These are phyloP conservation scores for Fusarium staphyleae DNA, from an alignment of 2,329 filamentous ascomycete genomes.

Conservation along the genomic window DNA sequence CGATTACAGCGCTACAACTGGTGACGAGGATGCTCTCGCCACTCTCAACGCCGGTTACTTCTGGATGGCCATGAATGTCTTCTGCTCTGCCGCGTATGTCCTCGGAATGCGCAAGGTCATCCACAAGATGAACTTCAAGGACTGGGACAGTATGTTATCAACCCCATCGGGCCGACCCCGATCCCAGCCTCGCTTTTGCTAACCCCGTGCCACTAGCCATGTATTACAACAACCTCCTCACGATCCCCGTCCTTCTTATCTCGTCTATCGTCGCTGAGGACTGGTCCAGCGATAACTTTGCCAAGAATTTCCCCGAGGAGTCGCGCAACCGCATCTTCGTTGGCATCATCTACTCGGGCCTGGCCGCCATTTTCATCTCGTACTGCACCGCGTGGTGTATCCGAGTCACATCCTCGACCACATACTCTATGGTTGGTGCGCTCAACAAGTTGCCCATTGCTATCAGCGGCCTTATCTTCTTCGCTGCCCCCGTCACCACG, in stretches of 20 bases:
- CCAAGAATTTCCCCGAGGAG: conserved; percentile 84
- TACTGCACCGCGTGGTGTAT: conserved; percentile 99
- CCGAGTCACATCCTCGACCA: conserved; percentile 94
- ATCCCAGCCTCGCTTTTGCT: conserved; percentile 33
- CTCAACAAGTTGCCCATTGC: conserved; percentile 98
- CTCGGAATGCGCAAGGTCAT: conserved; percentile 97
- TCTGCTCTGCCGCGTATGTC: conserved; percentile 90
- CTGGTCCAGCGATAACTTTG: conserved; percentile 86
- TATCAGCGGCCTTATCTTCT: conserved; percentile 91
- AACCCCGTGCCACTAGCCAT: conserved; percentile 69
- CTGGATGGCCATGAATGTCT: conserved; percentile 97
- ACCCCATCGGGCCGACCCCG: not conserved
- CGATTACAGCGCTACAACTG: conserved; percentile 49
- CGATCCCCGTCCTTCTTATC: conserved; percentile 87
- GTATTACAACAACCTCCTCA: conserved; percentile 99
- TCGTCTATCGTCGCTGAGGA: conserved; percentile 86
- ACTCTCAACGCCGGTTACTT: conserved; percentile 94
- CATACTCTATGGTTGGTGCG: conserved; percentile 97
- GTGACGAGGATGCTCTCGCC: conserved; percentile 72
- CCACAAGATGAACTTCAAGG: conserved; percentile 99
- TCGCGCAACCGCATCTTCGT: conserved; percentile 79
- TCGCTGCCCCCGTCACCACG: conserved; percentile 90
- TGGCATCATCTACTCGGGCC: conserved; percentile 92
- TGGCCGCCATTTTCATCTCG: conserved; percentile 95
- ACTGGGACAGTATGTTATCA: conserved; percentile 88